Evolutionary conservation across 331 rosid genomes (phyloP), one percentile per base, ranked within the genome.

Genomic region (Ulmus americana): DNA sequence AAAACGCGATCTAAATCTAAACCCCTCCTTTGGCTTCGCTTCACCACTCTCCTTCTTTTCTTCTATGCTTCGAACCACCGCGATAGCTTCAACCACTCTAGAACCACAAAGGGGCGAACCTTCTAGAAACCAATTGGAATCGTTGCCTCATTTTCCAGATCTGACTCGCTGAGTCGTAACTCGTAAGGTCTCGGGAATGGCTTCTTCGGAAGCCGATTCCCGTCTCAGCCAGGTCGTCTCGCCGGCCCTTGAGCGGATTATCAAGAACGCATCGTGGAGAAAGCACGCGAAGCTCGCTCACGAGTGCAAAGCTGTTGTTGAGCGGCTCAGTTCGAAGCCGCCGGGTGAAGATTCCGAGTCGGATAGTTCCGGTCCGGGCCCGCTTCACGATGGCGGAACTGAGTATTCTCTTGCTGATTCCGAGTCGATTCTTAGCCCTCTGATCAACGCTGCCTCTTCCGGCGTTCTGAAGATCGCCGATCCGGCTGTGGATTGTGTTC

Each of bases 201-300:
- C 99, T 94, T 90, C 97, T 75, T 63, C 87, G 96, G 99, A 87
- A 94, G 97, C 88, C 86, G 84, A 81, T 90, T 94, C 99, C 97
- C 99, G 99, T 68, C 82, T 94, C 73, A 84, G 80, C 70, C 88
- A 76, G 95, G 88, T 82, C 51, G 54, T 94, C 39, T 72, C 84
- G 14, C 99, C 99, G 53, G 92, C 99, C 64, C 95, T 94, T 28
- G 97, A 94, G 66, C 86, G 84, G 71, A 90, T 94, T 76, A 52
- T 90, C 45, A 94, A 87, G 73, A 90, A 90, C 77, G 95, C 95
- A 53, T 94, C 99, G 0, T 94, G 99, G 99, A 84, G 95, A 22
- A 94, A 94, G 81, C 97, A 94, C 60, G 85, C 92, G 47, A 94
- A 79, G 80, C 92, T 94, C 69, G 92, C 88, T 43, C 85, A 77